Conservation (phyloP, 2,329 filamentous ascomycete genomes). For the Monilinia fructicola region DNA sequence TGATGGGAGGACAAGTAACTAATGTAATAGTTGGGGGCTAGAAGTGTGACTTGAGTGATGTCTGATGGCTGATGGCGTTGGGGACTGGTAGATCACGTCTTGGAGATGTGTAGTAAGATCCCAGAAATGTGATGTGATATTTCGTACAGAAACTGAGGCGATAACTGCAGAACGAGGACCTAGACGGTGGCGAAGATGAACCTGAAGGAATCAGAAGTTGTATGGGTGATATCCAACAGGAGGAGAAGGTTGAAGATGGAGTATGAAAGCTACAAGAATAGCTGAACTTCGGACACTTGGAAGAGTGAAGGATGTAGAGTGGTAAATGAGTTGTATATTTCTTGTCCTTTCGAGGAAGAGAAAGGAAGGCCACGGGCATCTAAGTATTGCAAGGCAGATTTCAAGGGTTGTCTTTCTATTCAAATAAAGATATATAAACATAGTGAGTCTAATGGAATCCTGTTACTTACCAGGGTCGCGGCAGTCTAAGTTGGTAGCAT, state of each 20-base stretch:
- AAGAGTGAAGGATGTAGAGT: constrained; percentile 20
- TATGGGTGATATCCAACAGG: constrained; percentile 10
- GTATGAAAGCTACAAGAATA: constrained; percentile 18
- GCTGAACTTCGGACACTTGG: neutral
- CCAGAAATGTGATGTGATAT: constrained; percentile 22
- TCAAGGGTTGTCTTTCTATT: constrained; percentile 19
- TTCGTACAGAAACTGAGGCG: constrained; percentile 18
- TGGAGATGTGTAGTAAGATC: constrained; percentile 16
- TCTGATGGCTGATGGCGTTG: neutral
- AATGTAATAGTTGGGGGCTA: constrained; percentile 24
- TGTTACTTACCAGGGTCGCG: constrained; percentile 20
- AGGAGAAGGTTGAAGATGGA: constrained; percentile 5
- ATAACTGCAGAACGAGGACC: constrained; percentile 18
- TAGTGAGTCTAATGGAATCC: constrained; percentile 13
- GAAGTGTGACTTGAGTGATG: constrained; percentile 17
- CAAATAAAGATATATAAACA: constrained; percentile 23
- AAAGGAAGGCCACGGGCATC: constrained; percentile 20
- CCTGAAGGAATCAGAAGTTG: constrained; percentile 15
- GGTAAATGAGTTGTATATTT: constrained; percentile 13
- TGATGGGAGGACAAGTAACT: constrained; percentile 22
- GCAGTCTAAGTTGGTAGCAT: constrained; percentile 13
- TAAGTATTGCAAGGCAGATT: constrained; percentile 24
- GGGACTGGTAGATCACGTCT: constrained; percentile 7
- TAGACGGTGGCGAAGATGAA: neutral
- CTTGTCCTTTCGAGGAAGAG: constrained; percentile 15